These are phyloP conservation scores for Rutstroemia sydowiana DNA, from an alignment of 2,329 filamentous ascomycete genomes.

Conservation along the genomic window DNA sequence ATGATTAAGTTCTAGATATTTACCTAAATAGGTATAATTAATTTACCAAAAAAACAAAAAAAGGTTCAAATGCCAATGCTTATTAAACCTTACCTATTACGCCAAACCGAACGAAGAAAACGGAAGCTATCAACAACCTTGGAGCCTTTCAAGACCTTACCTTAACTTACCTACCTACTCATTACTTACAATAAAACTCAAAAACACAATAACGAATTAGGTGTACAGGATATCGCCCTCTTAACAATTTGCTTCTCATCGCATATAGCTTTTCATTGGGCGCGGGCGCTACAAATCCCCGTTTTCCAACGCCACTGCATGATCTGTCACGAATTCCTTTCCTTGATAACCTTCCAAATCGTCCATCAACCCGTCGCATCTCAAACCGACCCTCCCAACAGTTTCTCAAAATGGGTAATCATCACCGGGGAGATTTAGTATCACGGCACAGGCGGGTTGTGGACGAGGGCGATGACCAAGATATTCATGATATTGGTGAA, in stretches of 20 bases:
- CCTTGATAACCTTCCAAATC: constrained; percentile 23
- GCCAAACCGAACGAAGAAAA: no score
- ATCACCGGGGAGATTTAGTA: constrained; percentile 58
- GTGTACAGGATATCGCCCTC: constrained; percentile 28
- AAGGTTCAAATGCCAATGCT: no score
- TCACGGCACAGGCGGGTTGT: constrained; percentile 61
- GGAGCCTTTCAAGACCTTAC: not conserved
- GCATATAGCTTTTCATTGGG: constrained; percentile 26
- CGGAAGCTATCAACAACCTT: not conserved
- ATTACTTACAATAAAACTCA: not conserved
- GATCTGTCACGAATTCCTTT: constrained; percentile 28
- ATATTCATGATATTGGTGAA: constrained; percentile 46
- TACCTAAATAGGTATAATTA: not conserved
- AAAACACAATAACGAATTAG: constrained; percentile 6
- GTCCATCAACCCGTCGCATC: constrained; percentile 29
- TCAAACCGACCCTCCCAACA: constrained; percentile 23
- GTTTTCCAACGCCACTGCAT: constrained; percentile 28
- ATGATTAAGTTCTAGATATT: not conserved
- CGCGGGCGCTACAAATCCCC: constrained; percentile 29
- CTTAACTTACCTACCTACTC: not conserved
- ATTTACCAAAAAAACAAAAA: not conserved
- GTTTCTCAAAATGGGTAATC: constrained; percentile 39
- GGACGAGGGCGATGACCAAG: constrained; percentile 65
- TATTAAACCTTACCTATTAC: no score
- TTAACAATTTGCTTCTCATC: constrained; percentile 19